Evolutionary conservation across 768 basidiomycete genomes (phyloP), one percentile per base, ranked within the genome.

Genomic region (Tulasnella sp.): DNA sequence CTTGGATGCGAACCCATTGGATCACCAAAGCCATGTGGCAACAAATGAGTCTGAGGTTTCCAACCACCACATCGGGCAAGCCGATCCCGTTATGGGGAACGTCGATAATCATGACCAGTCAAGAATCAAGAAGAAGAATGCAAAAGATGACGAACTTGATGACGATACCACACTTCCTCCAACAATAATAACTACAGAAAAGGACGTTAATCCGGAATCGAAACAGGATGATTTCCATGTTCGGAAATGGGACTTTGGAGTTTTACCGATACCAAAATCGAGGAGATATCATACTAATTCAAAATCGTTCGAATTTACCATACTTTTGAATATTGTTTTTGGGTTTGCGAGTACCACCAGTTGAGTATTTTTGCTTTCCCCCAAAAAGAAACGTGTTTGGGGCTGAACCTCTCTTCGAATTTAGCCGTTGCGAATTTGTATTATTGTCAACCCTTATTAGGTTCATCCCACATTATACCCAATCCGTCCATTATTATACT

Each of bases 181-280:
- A n/a, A n/a, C n/a, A n/a, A n/a, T n/a, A n/a, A n/a, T n/a, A n/a
- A n/a, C n/a, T n/a, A n/a, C n/a, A n/a, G n/a, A n/a, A n/a, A n/a
- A n/a, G n/a, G n/a, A n/a, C n/a, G n/a, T n/a, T n/a, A n/a, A n/a
- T n/a, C n/a, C n/a, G n/a, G n/a, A n/a, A n/a, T n/a, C n/a, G n/a
- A n/a, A n/a, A n/a, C n/a, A n/a, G n/a, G n/a, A n/a, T n/a, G n/a
- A n/a, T n/a, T n/a, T n/a, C n/a, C n/a, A n/a, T n/a, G n/a, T n/a
- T n/a, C n/a, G 48, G 39, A 50, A 41, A 5, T 44, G 42, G 32
- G 64, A 67, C 53, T 65, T 66, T 44, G 64, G 65, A 20, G 61
- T 69, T 54, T 42, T 69, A 5, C 67, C 66, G 2, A 64, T 69
- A 10, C 67, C 67, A 0, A 55, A 48, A 15, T 52, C 46, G 5